A percentile compares a stretch with the other conserved stretches of the same genome.
Conservation (phyloP, 768 basidiomycete species). For the Russula emetica region DNA sequence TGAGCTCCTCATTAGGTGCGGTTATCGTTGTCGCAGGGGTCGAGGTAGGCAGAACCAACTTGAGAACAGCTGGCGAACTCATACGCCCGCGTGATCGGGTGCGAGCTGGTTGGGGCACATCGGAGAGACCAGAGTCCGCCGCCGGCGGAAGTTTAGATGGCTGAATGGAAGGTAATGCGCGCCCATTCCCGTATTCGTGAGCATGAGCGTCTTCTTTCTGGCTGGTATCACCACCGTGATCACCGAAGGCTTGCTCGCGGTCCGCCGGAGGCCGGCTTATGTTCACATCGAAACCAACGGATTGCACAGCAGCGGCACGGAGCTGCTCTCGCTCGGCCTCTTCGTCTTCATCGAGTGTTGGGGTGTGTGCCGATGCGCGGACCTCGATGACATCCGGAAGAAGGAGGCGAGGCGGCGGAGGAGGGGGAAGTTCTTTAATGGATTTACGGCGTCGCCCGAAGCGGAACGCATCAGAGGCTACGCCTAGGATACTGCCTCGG, state of each 20-base stretch:
- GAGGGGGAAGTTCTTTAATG: slow-evolving; percentile 27
- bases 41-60: slow-evolving; percentile 1
- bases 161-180: not conserved
- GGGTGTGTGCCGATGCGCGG: slow-evolving; percentile 26
- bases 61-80: slow-evolving; percentile 6
- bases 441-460: slow-evolving; percentile 28
- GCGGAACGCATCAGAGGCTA: slow-evolving; percentile 30
- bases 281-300: slow-evolving; percentile 61
- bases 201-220: slow-evolving; percentile 19
- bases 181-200: slow-evolving; percentile 1
- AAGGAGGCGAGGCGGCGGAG: slow-evolving; percentile 41
- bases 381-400: slow-evolving; percentile 75
- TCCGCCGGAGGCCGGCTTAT: slow-evolving; percentile 37
- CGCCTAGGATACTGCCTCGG: slow-evolving; percentile 30
- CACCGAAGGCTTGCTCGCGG: slow-evolving; percentile 38
- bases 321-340: slow-evolving; percentile 72
- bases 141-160: not conserved
- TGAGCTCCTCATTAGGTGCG: slow-evolving; percentile 39
- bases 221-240: slow-evolving; percentile 37
- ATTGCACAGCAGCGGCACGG: slow-evolving; percentile 69
- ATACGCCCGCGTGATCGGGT: slow-evolving; percentile 9
- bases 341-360: slow-evolving; percentile 45
- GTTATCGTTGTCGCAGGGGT: slow-evolving; percentile 10
- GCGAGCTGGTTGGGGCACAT: slow-evolving; percentile 11
- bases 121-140: not conserved